These are phyloP conservation scores for Aspergillus mulundensis DNA, from an alignment of 495 filamentous ascomycete genomes.

Conservation along the genomic window DNA sequence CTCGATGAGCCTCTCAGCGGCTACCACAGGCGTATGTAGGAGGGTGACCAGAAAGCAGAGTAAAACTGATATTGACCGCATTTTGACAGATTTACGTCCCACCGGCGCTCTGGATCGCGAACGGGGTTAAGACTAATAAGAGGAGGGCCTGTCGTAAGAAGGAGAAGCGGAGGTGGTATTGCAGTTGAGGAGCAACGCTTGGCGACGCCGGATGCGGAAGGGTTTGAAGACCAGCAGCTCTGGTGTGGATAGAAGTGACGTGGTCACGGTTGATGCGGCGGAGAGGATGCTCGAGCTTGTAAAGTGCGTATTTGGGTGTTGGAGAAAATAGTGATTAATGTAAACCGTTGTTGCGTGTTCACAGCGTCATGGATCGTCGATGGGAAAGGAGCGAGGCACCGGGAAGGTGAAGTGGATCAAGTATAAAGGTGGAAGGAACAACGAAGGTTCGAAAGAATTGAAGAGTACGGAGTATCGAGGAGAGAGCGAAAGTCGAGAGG, in stretches of 20 bases:
- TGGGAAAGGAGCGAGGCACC: conserved; percentile 10
- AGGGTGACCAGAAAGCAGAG: conserved; percentile 34
- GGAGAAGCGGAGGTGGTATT: conserved; percentile 29
- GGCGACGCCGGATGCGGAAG: conserved; percentile 43
- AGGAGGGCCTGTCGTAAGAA: conserved; percentile 7
- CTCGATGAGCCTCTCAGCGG: conserved; percentile 49
- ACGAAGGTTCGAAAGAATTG: conserved; percentile 14
- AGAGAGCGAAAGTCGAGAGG: conserved; percentile 17
- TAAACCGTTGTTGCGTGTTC: conserved; percentile 5
- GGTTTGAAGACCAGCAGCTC: conserved; percentile 6
- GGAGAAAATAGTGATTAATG: conserved; percentile 2
- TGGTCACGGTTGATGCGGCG: not conserved
- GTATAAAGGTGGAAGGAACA: conserved; percentile 5
- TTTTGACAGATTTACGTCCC: conserved; percentile 18
- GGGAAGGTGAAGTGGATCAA: not conserved
- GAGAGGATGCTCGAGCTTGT: not conserved
- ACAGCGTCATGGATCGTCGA: conserved; percentile 19
- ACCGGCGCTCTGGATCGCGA: not conserved
- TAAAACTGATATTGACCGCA: conserved; percentile 40
- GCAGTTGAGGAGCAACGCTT: conserved; percentile 31
- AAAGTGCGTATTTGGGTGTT: not conserved
- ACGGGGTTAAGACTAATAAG: conserved; percentile 8
- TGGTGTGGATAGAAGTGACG: not conserved
- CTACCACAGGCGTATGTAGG: conserved; percentile 31
- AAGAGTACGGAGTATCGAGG: conserved; percentile 13